phyloP scores from a whole-genome alignment of 352 stramenopile genomes.

The Pythium insidiosum region DNA sequence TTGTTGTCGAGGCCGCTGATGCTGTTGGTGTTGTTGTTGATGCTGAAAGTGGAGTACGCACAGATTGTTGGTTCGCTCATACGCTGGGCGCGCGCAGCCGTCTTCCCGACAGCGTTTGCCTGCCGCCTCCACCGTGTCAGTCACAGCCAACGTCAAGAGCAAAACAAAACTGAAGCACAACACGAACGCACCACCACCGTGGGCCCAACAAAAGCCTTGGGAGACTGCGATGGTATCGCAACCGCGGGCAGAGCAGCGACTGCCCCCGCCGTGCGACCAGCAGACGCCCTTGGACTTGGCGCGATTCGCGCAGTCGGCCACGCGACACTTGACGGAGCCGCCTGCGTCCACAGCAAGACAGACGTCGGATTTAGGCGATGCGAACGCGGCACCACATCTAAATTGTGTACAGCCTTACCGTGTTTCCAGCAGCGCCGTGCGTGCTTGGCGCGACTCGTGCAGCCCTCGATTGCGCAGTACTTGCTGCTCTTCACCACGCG shows the following conservation, averaged over 20 bases:
- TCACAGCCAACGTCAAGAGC: neutral
- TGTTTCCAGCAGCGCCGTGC: conserved; percentile 15
- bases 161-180: neutral
- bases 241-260: neutral
- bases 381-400: no score
- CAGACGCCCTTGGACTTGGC: conserved; percentile 19
- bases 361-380: no score
- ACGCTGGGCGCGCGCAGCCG: conserved; percentile 12
- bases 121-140: neutral
- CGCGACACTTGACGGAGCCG: conserved; percentile 14
- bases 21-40: neutral
- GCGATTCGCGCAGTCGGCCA: conserved; percentile 10
- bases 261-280: conserved; percentile 17
- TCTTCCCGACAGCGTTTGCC: conserved; percentile 10
- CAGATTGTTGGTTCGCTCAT: conserved; percentile 14
- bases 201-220: conserved; percentile 19
- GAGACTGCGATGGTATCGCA: conserved; percentile 16
- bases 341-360: no score
- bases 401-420: conserved; percentile 1
- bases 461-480: conserved; percentile 11
- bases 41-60: conserved; percentile 9
- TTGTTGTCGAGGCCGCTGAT: no score
- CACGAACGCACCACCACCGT: conserved; percentile 8
- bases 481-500: conserved; percentile 7
- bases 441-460: conserved; percentile 17